Percentiles rank a stretch among this genome's conserved stretches.
Conservation (phyloP, 306 rosid species). For the Vigna angularis region DNA sequence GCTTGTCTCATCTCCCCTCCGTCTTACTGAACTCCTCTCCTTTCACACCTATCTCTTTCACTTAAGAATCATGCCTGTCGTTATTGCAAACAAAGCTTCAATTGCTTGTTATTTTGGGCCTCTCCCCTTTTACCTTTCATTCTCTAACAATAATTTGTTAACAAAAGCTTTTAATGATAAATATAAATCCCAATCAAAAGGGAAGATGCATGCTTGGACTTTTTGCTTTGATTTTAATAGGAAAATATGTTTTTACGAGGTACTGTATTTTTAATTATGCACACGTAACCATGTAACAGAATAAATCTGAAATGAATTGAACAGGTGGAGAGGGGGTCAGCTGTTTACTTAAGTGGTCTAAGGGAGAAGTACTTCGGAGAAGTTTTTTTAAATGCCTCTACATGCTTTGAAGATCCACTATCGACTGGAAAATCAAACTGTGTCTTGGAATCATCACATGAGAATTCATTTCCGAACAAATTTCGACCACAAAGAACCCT, state of each 20-base stretch:
- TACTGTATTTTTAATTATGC: constrained; percentile 27
- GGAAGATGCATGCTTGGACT: not conserved
- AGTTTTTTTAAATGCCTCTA: constrained; percentile 81
- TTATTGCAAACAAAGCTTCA: not conserved
- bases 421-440: constrained; percentile 58
- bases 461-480: constrained; percentile 51
- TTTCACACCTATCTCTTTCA: constrained; percentile 3
- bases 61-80: not conserved
- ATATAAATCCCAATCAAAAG: constrained; percentile 11
- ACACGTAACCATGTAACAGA: constrained; percentile 33
- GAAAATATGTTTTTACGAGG: constrained; percentile 33
- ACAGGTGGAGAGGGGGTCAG: constrained; percentile 93
- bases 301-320: constrained; percentile 43
- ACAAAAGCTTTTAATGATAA: not conserved
- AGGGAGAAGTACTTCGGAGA: constrained; percentile 96
- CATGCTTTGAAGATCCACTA: constrained; percentile 60
- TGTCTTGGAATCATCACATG: constrained; percentile 56
- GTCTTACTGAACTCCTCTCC: not conserved
- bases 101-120: not conserved
- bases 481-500: constrained; percentile 42
- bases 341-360: constrained; percentile 90
- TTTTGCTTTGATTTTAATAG: constrained; percentile 33
- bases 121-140: not conserved
- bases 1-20: not conserved
- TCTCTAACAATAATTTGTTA: not conserved